Evolutionary conservation across 345 rosid species (phyloP), one percentile per base, ranked within the genome.

Genomic region (Salix purpurea): DNA sequence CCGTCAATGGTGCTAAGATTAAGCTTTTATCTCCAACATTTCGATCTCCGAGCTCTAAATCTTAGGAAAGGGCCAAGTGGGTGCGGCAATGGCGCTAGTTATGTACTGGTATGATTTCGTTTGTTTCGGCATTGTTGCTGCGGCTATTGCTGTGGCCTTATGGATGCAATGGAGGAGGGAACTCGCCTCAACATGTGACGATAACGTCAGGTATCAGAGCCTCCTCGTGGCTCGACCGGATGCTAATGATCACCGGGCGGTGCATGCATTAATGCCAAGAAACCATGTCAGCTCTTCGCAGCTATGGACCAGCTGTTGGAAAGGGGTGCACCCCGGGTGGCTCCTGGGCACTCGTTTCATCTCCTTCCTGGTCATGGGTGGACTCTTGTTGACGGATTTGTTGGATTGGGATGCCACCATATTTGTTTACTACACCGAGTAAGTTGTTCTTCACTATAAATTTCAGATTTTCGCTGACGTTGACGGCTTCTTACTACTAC

Each of bases 401-500:
- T 28, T 79, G 2, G 86, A 80, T 1, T 91, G 92, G 91, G 86
- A 64, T 61, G 80, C 85, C 14, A 56, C 83, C 83, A 84, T 87
- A 46, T 95, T 88, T 56, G 70, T 91, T 67, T 93, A 95, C 76
- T 95, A 95, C 81, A 95, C 98, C 1, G 99, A 95, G 99, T 91
- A 81, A 83, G 83, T 74, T 58, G 64, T 58, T 58, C 28, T 58
- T 58, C 14, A 58, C 10, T 58, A 8, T 23, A 58, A 9, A 58
- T 9, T 46, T 13, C 50, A 46, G 4, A 11, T 46, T 44, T 4
- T 46, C 5, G 50, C 50, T 46, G 14, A 13, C 11, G 11, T 42
- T 10, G 14, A 46, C 14, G 50, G 5, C 16, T 46, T 46, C 13
- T 46, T 46, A 46, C 4, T 13, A 14, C 50, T 46, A 6, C 5